Percentiles rank a stretch among this genome's conserved stretches.
Conservation (phyloP, 176 grass and related monocot genomes). For the Oryza brachyantha region DNA sequence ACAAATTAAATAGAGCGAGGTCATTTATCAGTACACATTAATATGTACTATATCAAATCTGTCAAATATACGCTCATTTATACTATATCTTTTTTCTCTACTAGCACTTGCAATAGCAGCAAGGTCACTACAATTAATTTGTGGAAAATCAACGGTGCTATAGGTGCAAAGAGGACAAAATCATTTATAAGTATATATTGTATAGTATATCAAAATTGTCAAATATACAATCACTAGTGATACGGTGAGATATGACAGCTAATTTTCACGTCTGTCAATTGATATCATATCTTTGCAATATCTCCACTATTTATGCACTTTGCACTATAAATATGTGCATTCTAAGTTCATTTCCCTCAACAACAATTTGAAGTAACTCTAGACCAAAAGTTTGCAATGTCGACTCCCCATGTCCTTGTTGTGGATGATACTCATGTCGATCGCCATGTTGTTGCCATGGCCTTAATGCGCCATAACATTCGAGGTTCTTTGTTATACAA, state of each 20-base stretch:
- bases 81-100: too few relatives aligned
- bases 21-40: neutral
- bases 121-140: neutral
- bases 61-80: too few relatives aligned
- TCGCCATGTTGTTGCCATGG: neutral
- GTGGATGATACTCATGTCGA: constrained; percentile 3
- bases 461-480: neutral
- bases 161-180: neutral
- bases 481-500: neutral
- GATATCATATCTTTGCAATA: neutral
- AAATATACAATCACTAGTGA: neutral
- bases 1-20: neutral
- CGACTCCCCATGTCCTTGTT: neutral
- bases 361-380: neutral
- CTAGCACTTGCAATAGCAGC: too few relatives aligned
- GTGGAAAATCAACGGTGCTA: neutral
- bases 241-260: neutral
- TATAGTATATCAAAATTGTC: neutral
- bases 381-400: neutral
- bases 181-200: neutral
- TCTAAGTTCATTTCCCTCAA: neutral
- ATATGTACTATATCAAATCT: too few relatives aligned
- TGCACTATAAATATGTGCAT: neutral
- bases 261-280: neutral
- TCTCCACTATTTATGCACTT: too few relatives aligned